A percentile compares a stretch with the other conserved stretches of the same genome.
phyloP scores from a whole-genome alignment of 441 rosid genomes.

The Erodium texanum region DNA sequence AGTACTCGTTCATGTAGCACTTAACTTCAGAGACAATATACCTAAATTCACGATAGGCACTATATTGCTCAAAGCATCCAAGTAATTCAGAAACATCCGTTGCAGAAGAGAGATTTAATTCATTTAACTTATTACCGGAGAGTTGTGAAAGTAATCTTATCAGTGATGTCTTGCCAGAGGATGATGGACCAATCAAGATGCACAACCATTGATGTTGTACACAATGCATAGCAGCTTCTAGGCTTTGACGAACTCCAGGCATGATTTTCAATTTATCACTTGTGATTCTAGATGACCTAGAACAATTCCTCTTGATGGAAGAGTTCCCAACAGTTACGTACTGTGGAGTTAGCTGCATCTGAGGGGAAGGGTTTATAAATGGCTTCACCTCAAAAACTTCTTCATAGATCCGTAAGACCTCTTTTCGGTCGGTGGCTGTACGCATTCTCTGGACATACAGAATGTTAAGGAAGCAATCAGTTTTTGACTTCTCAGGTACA shows the following conservation, averaged over 20 bases:
- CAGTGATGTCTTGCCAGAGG: conserved; percentile 92
- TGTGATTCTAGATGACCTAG: conserved; percentile 29
- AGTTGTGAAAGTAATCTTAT: conserved; percentile 75
- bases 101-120: conserved; percentile 78
- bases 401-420: conserved; percentile 68
- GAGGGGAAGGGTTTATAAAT: conserved; percentile 66
- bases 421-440: conserved; percentile 68
- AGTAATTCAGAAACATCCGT: conserved; percentile 93
- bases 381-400: conserved; percentile 57
- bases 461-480: conserved; percentile 59
- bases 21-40: conserved; percentile 50
- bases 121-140: conserved; percentile 67
- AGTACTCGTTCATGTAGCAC: conserved; percentile 55
- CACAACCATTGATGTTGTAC: conserved; percentile 76
- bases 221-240: conserved; percentile 86
- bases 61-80: conserved; percentile 95
- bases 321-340: conserved; percentile 62
- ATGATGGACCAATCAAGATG: conserved; percentile 83
- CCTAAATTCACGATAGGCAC: conserved; percentile 62
- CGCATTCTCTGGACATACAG: conserved; percentile 96
- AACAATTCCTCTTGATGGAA: conserved; percentile 51
- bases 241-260: conserved; percentile 63
- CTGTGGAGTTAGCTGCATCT: conserved; percentile 56
- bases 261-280: conserved; percentile 49
- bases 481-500: conserved; percentile 26